These are phyloP conservation scores for Penicillium fuscoglaucum DNA, from an alignment of 2,329 filamentous ascomycete species.

Conservation along the genomic window DNA sequence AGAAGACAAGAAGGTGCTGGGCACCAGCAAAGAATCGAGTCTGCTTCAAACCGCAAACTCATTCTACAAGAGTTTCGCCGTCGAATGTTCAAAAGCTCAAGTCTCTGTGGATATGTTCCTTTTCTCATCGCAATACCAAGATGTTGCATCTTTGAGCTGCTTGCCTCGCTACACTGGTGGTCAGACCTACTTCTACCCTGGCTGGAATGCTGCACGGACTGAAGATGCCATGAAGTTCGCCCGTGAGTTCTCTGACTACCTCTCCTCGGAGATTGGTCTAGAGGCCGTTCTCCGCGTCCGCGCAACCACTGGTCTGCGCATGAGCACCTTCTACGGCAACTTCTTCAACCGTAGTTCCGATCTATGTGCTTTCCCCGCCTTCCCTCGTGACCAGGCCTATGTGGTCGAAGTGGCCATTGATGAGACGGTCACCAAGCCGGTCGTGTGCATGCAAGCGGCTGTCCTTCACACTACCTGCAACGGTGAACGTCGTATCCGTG, in stretches of 20 bases:
- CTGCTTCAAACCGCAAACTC: conserved; percentile 89
- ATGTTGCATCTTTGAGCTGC: conserved; percentile 94
- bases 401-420: conserved; percentile 98
- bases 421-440: conserved; percentile 85
- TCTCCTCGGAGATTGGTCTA: conserved; percentile 94
- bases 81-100: conserved; percentile 98
- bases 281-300: conserved; percentile 95
- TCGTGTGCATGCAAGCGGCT: conserved; percentile 89
- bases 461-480: conserved; percentile 98
- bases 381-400: conserved; percentile 95
- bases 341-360: conserved; percentile 99
- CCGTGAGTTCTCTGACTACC: conserved; percentile 90
- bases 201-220: conserved; percentile 89
- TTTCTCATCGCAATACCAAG: conserved; percentile 93
- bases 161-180: conserved; percentile 94
- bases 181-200: conserved; percentile 97
- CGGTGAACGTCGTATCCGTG: conserved; percentile 89
- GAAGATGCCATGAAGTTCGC: conserved; percentile 99
- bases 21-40: conserved; percentile 85
- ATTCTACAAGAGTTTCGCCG: conserved; percentile 99
- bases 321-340: conserved; percentile 98
- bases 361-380: conserved; percentile 95
- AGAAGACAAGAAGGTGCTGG: conserved; percentile 93
- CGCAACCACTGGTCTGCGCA: conserved; percentile 88
- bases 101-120: conserved; percentile 99